Evolutionary conservation across 306 rosid species (phyloP).

Genomic region (Carpinus fangiana): DNA sequence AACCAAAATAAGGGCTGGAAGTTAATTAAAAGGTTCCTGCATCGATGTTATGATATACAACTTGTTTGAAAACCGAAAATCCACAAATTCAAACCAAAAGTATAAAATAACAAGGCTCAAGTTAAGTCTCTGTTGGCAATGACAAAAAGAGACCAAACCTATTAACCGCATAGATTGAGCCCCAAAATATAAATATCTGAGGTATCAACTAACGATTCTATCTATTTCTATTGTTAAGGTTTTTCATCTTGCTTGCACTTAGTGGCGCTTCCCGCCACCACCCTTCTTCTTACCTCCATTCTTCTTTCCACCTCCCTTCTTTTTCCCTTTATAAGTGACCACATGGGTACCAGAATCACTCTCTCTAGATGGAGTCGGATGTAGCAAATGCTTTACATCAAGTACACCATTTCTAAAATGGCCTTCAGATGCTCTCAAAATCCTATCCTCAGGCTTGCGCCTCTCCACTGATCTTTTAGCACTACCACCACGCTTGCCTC

Average conservation of each 20-base stretch:
- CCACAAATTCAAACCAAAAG: neutral
- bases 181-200: neutral
- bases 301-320: conserved; percentile 40
- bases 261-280: conserved; percentile 40
- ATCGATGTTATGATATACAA: neutral
- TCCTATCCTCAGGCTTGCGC: conserved; percentile 56
- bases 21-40: neutral
- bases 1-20: neutral
- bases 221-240: neutral
- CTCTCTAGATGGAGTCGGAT: conserved; percentile 40
- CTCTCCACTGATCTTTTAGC: conserved; percentile 44
- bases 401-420: conserved; percentile 72
- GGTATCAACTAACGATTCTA: neutral
- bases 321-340: conserved; percentile 26
- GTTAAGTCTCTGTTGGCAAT: neutral
- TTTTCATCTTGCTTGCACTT: neutral
- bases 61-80: neutral
- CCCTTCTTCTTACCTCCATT: conserved; percentile 43
- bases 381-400: conserved; percentile 67
- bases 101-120: neutral
- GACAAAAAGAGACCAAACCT: neutral
- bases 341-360: conserved; percentile 12
- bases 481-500: conserved; percentile 42
- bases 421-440: conserved; percentile 60
- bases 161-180: neutral